Evolutionary conservation across 2,329 filamentous ascomycete genomes (phyloP).

Genomic region (Ophiostoma pallidulum): DNA sequence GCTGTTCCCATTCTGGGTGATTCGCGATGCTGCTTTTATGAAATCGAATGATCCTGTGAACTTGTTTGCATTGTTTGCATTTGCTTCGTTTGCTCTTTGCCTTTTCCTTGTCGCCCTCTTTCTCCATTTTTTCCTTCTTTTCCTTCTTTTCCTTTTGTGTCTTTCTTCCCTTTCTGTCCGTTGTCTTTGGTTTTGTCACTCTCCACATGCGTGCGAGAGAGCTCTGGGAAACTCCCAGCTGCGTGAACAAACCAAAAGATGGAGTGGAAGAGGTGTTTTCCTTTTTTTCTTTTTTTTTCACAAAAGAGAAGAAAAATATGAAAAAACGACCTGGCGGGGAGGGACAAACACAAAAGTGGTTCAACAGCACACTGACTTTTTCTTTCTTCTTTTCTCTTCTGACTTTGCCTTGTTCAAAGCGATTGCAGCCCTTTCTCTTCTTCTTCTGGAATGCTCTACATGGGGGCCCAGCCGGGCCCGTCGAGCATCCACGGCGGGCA

Average conservation of each 20-base stretch:
- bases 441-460: slow-evolving; percentile 45
- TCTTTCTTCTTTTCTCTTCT: slow-evolving; percentile 5
- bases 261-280: background rate
- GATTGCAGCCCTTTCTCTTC: slow-evolving; percentile 48
- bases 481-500: slow-evolving; percentile 44
- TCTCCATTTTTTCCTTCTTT: background rate
- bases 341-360: slow-evolving; percentile 29
- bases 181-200: slow-evolving; percentile 17
- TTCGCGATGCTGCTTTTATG: slow-evolving; percentile 17
- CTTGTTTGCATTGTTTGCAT: background rate
- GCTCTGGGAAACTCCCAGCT: background rate
- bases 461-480: slow-evolving; percentile 20
- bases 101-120: slow-evolving; percentile 4
- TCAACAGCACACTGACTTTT: slow-evolving; percentile 46
- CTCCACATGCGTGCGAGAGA: background rate
- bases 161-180: background rate
- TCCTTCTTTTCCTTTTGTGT: slow-evolving; percentile 15
- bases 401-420: slow-evolving; percentile 25
- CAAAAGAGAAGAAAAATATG: background rate
- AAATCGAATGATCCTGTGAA: no score
- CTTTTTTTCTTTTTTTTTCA: slow-evolving; percentile 18
- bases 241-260: no score
- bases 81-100: background rate
- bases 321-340: slow-evolving; percentile 8
- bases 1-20: slow-evolving; percentile 40